Evolutionary conservation across 257 asterid species (phyloP).

Genomic region (Verbascum thapsus): DNA sequence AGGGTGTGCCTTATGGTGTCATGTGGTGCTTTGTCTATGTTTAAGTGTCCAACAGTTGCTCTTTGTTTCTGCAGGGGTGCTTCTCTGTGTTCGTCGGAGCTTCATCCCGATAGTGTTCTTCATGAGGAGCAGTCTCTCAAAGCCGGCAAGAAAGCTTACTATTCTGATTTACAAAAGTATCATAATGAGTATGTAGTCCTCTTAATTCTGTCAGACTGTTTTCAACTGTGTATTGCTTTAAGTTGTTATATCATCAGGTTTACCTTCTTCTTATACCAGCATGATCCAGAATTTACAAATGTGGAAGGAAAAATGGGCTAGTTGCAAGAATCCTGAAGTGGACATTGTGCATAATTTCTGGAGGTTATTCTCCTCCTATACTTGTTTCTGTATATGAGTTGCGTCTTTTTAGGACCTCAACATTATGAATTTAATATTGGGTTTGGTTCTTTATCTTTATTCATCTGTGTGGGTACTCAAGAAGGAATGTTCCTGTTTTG

Average conservation of each 20-base stretch:
- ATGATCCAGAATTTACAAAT: slow-evolving; percentile 46
- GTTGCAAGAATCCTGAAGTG: slow-evolving; percentile 48
- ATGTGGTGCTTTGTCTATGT: slow-evolving; percentile 21
- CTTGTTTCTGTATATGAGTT: slow-evolving; percentile 9
- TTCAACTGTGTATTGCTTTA: slow-evolving; percentile 21
- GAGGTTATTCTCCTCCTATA: slow-evolving; percentile 43
- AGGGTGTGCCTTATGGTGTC: slow-evolving; percentile 11
- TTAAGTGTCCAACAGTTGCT: slow-evolving; percentile 30
- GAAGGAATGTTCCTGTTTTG: slow-evolving; percentile 3
- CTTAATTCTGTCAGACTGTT: slow-evolving; percentile 2
- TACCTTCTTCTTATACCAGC: slow-evolving; percentile 36
- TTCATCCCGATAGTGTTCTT: slow-evolving; percentile 80
- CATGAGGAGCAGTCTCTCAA: slow-evolving; percentile 54
- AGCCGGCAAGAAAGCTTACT: slow-evolving; percentile 62
- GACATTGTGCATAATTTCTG: slow-evolving; percentile 46
- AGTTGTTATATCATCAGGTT: slow-evolving; percentile 27
- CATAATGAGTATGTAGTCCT: slow-evolving; percentile 63
- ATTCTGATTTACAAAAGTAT: slow-evolving; percentile 62
- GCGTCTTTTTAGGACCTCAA: slow-evolving; percentile 6
- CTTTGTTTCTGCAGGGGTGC: slow-evolving; percentile 68
- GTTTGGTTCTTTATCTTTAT: slow-evolving; percentile 25
- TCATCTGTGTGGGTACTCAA: slow-evolving; percentile 26
- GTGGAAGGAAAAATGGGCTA: slow-evolving; percentile 53
- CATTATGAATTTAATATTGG: slow-evolving; percentile 8
- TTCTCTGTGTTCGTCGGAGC: slow-evolving; percentile 72